A percentile compares a stretch with the other conserved stretches of the same genome.
Conservation (phyloP, 345 rosid genomes). For the Lumnitzera racemosa region DNA sequence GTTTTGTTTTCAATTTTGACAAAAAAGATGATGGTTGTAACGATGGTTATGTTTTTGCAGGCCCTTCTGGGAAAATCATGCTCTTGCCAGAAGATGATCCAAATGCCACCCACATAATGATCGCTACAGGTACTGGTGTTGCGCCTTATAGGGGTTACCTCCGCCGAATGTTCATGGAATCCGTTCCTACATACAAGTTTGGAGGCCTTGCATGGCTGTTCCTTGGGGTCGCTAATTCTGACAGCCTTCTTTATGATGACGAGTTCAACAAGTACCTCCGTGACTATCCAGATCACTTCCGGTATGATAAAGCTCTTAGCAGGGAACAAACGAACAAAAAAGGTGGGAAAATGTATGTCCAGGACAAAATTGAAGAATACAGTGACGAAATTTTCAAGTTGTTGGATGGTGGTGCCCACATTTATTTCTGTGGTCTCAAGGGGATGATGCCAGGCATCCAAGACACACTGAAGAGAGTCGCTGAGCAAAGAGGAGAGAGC, state of each 20-base stretch:
- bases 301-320: constrained; percentile 80
- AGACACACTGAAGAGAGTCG: constrained; percentile 79
- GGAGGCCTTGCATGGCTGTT: constrained; percentile 95
- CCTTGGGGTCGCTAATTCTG: constrained; percentile 95
- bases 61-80: constrained; percentile 96
- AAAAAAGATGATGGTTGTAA: no score
- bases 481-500: constrained; percentile 79
- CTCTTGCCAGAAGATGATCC: constrained; percentile 90
- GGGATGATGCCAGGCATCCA: constrained; percentile 99
- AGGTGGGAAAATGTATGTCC: constrained; percentile 99
- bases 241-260: constrained; percentile 89
- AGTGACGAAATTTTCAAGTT: constrained; percentile 87
- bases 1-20: no score
- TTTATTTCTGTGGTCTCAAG: constrained; percentile 93
- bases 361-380: constrained; percentile 95
- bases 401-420: constrained; percentile 88
- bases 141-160: constrained; percentile 94
- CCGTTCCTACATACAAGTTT: constrained; percentile 67
- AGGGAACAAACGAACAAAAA: constrained; percentile 85
- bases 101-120: constrained; percentile 89
- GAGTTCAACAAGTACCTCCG: constrained; percentile 72
- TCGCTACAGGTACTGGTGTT: constrained; percentile 92
- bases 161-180: constrained; percentile 96
- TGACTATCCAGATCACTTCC: constrained; percentile 75
- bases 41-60: constrained; percentile 27